Conservation (phyloP, 2,329 filamentous ascomycete genomes). For the Paecilomyces sp. region DNA sequence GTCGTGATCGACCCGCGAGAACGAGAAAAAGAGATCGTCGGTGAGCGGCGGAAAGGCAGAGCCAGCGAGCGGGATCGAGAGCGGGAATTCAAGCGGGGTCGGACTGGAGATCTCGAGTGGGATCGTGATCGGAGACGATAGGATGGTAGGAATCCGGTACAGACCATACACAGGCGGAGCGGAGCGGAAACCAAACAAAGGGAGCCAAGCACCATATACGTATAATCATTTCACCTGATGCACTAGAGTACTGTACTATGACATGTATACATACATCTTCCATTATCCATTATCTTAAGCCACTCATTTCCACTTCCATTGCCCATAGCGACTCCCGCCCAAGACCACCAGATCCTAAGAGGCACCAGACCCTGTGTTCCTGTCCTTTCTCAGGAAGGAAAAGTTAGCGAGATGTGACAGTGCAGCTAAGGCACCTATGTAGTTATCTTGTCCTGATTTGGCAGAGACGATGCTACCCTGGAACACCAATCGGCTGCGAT, state of each 20-base stretch:
- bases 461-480: neutral
- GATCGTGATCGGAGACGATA: conserved; percentile 14
- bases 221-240: neutral
- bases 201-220: neutral
- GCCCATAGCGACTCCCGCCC: too few relatives aligned
- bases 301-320: too few relatives aligned
- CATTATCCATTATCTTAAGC: too few relatives aligned
- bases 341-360: too few relatives aligned
- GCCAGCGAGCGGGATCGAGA: conserved; percentile 39
- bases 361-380: neutral
- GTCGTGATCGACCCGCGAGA: conserved; percentile 89
- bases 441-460: neutral
- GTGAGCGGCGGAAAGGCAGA: conserved; percentile 55
- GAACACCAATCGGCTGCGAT: neutral
- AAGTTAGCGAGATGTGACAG: neutral
- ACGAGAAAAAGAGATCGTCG: conserved; percentile 65
- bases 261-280: neutral
- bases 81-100: conserved; percentile 14
- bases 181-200: neutral
- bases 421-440: neutral
- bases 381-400: neutral
- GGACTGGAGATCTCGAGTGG: conserved; percentile 29
- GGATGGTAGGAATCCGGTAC: neutral
- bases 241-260: neutral
- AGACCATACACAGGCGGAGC: neutral